phyloP scores from a whole-genome alignment of 2,329 filamentous ascomycete species.

The Dactylellina parvicollis region DNA sequence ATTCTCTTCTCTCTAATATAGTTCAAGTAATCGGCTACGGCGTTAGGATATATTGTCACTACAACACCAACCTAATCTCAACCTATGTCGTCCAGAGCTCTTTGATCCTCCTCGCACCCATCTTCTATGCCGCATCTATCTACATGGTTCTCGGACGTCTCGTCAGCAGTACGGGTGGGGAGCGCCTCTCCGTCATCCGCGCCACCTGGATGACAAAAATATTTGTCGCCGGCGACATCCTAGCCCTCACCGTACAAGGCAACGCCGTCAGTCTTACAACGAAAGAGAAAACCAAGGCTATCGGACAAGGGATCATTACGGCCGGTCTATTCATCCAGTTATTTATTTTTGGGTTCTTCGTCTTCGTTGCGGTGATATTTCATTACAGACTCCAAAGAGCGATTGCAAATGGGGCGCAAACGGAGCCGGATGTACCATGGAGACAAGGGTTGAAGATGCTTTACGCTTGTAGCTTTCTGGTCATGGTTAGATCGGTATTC shows the following conservation, averaged over 20 bases:
- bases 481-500: conserved; percentile 65
- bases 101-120: conserved; percentile 64
- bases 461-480: conserved; percentile 63
- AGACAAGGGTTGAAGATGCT: conserved; percentile 58
- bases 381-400: conserved; percentile 59
- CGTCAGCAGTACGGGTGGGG: conserved; percentile 59
- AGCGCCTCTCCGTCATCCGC: conserved; percentile 62
- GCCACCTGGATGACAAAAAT: conserved; percentile 66
- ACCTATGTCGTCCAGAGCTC: conserved; percentile 63
- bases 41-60: conserved; percentile 58
- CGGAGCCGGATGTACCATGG: conserved; percentile 21
- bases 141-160: conserved; percentile 66
- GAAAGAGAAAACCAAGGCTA: conserved; percentile 57
- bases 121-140: conserved; percentile 65
- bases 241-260: conserved; percentile 67
- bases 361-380: conserved; percentile 65
- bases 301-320: conserved; percentile 67
- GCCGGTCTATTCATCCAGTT: conserved; percentile 69
- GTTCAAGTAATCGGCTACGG: conserved; percentile 64
- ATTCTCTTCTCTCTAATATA: conserved; percentile 55
- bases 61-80: conserved; percentile 58
- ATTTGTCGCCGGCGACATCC: conserved; percentile 68
- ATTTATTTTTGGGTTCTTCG: conserved; percentile 69
- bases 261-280: conserved; percentile 61
- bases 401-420: not conserved